phyloP scores from a whole-genome alignment of 495 filamentous ascomycete genomes.

The Letharia columbiana region DNA sequence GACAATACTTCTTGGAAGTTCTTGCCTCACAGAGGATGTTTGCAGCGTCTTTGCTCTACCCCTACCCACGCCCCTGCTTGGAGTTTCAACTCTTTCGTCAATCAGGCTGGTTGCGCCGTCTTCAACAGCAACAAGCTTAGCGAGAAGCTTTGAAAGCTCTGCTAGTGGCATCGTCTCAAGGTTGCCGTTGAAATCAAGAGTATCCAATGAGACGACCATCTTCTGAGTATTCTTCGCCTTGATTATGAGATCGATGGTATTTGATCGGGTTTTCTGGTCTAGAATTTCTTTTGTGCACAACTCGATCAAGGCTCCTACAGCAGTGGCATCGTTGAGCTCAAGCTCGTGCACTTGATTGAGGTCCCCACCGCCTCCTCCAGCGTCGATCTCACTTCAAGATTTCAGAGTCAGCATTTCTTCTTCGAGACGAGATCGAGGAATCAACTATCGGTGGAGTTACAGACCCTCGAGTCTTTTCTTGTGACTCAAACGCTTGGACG shows the following conservation, averaged over 20 bases:
- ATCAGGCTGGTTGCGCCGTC: background rate
- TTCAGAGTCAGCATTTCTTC: background rate
- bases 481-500: background rate
- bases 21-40: background rate
- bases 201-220: constrained; percentile 36
- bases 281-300: constrained; percentile 33
- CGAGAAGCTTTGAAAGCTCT: constrained; percentile 35
- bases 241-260: constrained; percentile 31
- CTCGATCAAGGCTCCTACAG: constrained; percentile 23
- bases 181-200: constrained; percentile 34
- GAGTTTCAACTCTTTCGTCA: background rate
- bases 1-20: constrained; percentile 11
- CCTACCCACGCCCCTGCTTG: background rate
- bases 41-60: background rate
- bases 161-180: constrained; percentile 38
- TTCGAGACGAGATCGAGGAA: background rate
- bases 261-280: constrained; percentile 30
- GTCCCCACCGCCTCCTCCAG: constrained; percentile 74
- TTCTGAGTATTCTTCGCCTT: constrained; percentile 32
- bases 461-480: background rate
- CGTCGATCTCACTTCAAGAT: constrained; percentile 49
- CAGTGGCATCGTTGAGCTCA: constrained; percentile 34
- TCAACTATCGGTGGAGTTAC: background rate
- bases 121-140: background rate
- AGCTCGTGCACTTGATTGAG: constrained; percentile 56